Evolutionary conservation across 108 stramenopile species (phyloP), one percentile per base, ranked within the genome.

Genomic region (Phaeodactylum tricornutum): DNA sequence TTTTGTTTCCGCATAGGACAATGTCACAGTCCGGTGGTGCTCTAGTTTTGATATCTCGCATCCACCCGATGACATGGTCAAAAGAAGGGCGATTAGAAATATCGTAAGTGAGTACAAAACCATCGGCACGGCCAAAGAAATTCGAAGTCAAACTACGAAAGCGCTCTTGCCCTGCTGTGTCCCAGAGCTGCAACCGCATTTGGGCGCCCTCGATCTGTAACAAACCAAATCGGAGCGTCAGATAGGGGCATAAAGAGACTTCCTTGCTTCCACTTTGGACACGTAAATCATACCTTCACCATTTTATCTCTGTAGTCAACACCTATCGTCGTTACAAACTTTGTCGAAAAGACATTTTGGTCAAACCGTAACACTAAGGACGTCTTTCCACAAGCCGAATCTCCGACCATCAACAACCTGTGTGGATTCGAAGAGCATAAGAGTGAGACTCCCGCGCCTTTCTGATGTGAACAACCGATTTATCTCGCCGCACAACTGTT

Each of bases 231-330:
- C 14, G 7, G 19, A 40, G 2, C 12, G 27, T 29, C 14, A 44
- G 26, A 53, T 25, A 19, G 7, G 45, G 6, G 19, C 42, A 17
- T 7, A 17, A 55, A 11, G 15, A 43, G 16, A 46, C 8, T 29
- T n/a, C 19, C 30, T 43, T 49, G 20, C 1, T 35, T 1, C 29
- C 0, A 0, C 16, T 0, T 36, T 7, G 6, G 17, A 42, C n/a
- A 16, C 16, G 39, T 6, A 5, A 7, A 8, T n/a, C 45, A 15
- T 53, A 79, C 85, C 75, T 87, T 88, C 50, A 95, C 88, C 72
- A 92, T 79, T 61, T 95, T 95, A 55, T 92, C 94, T 66, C 90
- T 56, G 57, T 95, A 95, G 69, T 95, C 94, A 6, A 95, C 94
- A 19, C 94, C 94, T 64, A 93, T 93, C 11, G 92, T 93, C 4